Base-by-base conservation (phyloP, 768 basidiomycete genomes). In the Hericium alpestre region DNA sequence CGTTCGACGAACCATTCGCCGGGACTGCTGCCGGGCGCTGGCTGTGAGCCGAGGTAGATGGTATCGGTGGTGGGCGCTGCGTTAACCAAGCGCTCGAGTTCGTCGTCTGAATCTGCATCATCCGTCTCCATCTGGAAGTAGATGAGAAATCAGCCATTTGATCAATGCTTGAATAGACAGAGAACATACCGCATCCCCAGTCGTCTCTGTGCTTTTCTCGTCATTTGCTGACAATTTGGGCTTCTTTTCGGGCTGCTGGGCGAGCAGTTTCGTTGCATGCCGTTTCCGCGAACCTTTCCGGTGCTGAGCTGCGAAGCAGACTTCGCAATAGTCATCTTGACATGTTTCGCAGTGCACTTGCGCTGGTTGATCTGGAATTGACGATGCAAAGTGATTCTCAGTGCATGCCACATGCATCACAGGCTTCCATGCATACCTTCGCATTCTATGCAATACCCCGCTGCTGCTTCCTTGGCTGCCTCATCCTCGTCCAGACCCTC, bases 1-100 rank as follows among this genome's bases (percentile, higher is more conserved):
- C 90, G 82, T 60, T 91, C 86, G 54, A 90, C 73, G 71, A 90
- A 90, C 89, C 90, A 90, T 59, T 91, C 89, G 60, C 87, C 89
- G 4, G 90, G 86, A 53, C 78, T 67, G 2, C 75, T 69, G 2
- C 85, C 84, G 11, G 81, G 64, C 27, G 74, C 70, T 2, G 88
- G 86, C 64, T 87, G 84, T 1, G 78, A 73, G 41, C 78, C 76
- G 38, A 76, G 72, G 2, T 63, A 63, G 38, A 74, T 63, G 59
- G 79, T 76, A 48, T 59, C 64, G 53, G 56, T 66, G n/a, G 60
- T 69, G 58, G 59, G 56, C 1, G 58, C 56, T 12, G 56, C 37
- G 11, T 56, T 58, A 15, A 60, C 58, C 12, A 43, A n/a, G 9
- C 59, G 49, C 37, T 79, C 72, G 10, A 66, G 68, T 48, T 73